Evolutionary conservation across 768 basidiomycete species (phyloP).

Genomic region (Daedalea quercina): DNA sequence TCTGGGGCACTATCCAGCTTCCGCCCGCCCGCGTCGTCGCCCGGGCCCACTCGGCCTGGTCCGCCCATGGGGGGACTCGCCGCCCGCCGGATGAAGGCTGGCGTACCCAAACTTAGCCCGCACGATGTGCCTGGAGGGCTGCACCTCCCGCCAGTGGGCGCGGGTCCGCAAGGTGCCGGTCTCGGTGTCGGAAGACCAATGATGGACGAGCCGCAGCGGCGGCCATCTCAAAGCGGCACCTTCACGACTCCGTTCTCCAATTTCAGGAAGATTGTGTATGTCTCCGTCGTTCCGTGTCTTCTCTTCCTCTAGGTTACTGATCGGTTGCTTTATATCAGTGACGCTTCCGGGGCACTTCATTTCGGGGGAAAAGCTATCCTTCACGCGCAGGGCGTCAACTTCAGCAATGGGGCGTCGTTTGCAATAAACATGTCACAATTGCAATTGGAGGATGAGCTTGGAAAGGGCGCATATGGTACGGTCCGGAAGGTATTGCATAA

Average conservation of each 20-base stretch:
- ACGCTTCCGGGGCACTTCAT: constrained; percentile 93
- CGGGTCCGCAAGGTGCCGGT: constrained; percentile 57
- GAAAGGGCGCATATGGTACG: constrained; percentile 95
- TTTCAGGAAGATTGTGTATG: constrained; percentile 91
- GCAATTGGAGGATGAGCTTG: constrained; percentile 86
- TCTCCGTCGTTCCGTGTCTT: constrained; percentile 17
- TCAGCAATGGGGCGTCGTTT: constrained; percentile 86
- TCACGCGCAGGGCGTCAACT: constrained; percentile 83
- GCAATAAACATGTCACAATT: constrained; percentile 94
- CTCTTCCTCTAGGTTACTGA: neutral
- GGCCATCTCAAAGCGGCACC: constrained; percentile 25
- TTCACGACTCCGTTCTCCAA: constrained; percentile 82
- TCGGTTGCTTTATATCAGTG: constrained; percentile 39
- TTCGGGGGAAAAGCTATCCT: constrained; percentile 92
- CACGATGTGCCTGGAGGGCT: constrained; percentile 16
- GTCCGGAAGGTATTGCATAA: constrained; percentile 94
- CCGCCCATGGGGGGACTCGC: constrained; percentile 18
- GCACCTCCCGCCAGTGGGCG: constrained; percentile 46
- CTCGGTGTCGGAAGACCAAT: constrained; percentile 64
- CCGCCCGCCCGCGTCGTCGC: constrained; percentile 24
- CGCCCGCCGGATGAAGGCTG: constrained; percentile 14
- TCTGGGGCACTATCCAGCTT: constrained; percentile 8
- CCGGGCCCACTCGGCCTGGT: constrained; percentile 12
- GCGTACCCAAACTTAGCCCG: constrained; percentile 39
- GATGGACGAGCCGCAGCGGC: constrained; percentile 31